These are phyloP conservation scores for Quercus rubra DNA, from an alignment of 306 rosid species.

Conservation along the genomic window DNA sequence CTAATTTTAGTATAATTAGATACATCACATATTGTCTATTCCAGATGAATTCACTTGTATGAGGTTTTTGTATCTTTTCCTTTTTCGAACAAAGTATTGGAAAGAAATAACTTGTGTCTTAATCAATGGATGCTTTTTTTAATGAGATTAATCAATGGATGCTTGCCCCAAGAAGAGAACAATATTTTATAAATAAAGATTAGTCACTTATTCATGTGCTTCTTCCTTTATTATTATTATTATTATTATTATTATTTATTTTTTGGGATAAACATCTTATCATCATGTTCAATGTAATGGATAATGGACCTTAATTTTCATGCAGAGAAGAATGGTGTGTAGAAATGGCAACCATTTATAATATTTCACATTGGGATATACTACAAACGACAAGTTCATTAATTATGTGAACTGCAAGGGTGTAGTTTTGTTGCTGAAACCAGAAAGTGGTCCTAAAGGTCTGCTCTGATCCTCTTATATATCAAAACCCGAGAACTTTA, in stretches of 20 bases:
- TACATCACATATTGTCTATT: too few relatives aligned
- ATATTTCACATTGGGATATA: constrained; percentile 15
- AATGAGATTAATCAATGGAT: constrained; percentile 15
- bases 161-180: constrained; percentile 33
- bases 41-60: too few relatives aligned
- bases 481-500: too few relatives aligned
- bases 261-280: too few relatives aligned
- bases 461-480: too few relatives aligned
- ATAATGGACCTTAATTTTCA: not conserved
- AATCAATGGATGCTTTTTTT: constrained; percentile 24
- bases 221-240: too few relatives aligned
- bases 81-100: too few relatives aligned
- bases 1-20: constrained; percentile 4
- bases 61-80: too few relatives aligned
- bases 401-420: not conserved
- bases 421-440: too few relatives aligned
- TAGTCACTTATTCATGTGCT: not conserved
- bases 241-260: too few relatives aligned
- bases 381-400: not conserved
- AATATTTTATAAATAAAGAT: not conserved
- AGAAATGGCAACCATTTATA: not conserved
- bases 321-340: constrained; percentile 4
- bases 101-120: constrained; percentile 2
- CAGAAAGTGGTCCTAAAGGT: too few relatives aligned
- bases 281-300: not conserved